Evolutionary conservation across 805 yeast genomes (phyloP), one percentile per base, ranked within the genome.

Genomic region (Peterozyma toletana): DNA sequence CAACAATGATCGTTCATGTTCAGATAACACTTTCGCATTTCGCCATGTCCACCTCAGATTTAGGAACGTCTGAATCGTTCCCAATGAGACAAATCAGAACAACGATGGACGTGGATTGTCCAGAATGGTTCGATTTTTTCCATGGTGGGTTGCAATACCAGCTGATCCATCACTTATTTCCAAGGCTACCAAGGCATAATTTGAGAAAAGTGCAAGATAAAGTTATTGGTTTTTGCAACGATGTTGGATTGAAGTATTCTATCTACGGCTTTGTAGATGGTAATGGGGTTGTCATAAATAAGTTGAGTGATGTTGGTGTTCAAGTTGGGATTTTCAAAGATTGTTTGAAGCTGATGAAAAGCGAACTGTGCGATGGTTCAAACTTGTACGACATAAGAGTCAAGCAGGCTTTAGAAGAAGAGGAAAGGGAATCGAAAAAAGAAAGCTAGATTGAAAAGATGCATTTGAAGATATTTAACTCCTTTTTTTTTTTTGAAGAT

Each of bases 71-170:
- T 37, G 96, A 88, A 59, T 73, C 88, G 7, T 88, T 88, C 56
- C 77, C 82, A 0, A 80, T 84, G 48, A 73, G 93, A 50, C 96
- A 88, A 63, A 57, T 88, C 2, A 72, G 96, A 53, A 89, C 96
- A 1, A 88, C 96, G 2, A 89, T 88, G 96, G 96, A 88, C 58
- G 96, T 88, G 31, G 91, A 84, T 53, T 88, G 96, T 66, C 96
- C 96, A 2, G 82, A 77, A 49, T 88, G 96, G 96, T 70, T 88
- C 40, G 96, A 88, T 59, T 89, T 78, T 54, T 70, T 88, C 56
- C 96, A 88, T 56, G 96, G 96, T 9, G 96, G 96, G 0, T 71
- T 88, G 43, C 96, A 88, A 61, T 88, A 86, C 67, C 96, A 88
- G 59, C 93, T 90, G 0, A 78, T 88, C 41, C 96, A 88, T 59